Evolutionary conservation across 108 stramenopile genomes (phyloP), one percentile per base, ranked within the genome.

Genomic region (Skeletonema menzelii): DNA sequence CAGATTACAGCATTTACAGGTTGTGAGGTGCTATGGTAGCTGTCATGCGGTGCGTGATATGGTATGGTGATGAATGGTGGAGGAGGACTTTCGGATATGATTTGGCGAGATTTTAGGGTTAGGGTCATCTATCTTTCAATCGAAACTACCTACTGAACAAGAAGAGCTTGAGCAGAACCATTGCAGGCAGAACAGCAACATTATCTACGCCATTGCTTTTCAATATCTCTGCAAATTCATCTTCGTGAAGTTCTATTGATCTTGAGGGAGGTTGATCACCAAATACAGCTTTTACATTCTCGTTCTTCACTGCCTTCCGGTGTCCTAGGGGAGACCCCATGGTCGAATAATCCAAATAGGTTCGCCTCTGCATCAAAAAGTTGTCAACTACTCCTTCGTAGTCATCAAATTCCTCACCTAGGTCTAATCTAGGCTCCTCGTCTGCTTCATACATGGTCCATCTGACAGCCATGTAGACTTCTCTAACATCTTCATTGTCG

Each of bases 401-500:
- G 37, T 76, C 66, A n/a, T 70, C 57, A 2, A 65, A 65, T 2
- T 69, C 75, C 5, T 80, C 70, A 10, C 65, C 63, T 12, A 69
- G 57, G 53, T 71, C 42, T n/a, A 84, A 46, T 8, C 27, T 30
- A 8, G 79, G 71, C 28, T 76, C 79, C 5, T 37, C 30, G n/a
- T 42, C 47, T 20, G 66, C 47, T 14, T 26, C 19, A 20, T 38
- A n/a, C 55, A 80, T 73, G 32, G 80, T 38, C 77, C 79, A 80
- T 31, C 91, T 81, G 11, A 89, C 72, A 17, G 87, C 88, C 84
- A 92, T 82, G 91, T 91, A 95, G 35, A 95, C 71, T 57, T 89
- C 86, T 8, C 94, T 81, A 34, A 86, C 86, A 30, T 81, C 80
- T 55, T 95, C 88, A 13, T 72, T 28, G 12, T 55, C 53, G 4